These are phyloP conservation scores for Nakazawaea ambrosiae DNA, from an alignment of 805 yeast genomes.

Conservation along the genomic window DNA sequence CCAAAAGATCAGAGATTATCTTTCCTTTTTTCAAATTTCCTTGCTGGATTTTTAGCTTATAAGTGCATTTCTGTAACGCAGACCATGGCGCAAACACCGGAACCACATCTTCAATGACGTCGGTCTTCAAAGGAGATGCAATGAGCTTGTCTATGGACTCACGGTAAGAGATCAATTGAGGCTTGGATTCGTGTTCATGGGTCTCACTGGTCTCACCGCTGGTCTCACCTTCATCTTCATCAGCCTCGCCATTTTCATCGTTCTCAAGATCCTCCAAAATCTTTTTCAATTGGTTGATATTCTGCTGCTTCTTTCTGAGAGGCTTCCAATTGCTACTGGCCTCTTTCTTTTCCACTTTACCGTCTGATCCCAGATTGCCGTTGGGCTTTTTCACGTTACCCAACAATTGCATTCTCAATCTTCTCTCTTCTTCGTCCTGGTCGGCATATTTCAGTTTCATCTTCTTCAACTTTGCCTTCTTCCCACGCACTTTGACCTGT, in stretches of 20 bases:
- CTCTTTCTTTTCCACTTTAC: constrained; percentile 4
- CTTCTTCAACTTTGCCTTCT: constrained; percentile 76
- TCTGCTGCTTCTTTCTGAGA: constrained; percentile 21
- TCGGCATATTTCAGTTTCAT: constrained; percentile 78
- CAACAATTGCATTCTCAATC: constrained; percentile 65
- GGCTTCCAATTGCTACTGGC: constrained; percentile 7
- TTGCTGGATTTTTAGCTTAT: constrained; percentile 78
- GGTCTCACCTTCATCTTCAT: constrained; percentile 15
- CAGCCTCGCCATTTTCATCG: constrained; percentile 12
- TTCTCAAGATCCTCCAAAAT: constrained; percentile 23
- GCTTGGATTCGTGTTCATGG: too few relatives aligned
- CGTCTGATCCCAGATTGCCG: background rate
- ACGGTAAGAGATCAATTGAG: constrained; percentile 20
- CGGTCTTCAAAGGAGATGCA: constrained; percentile 39
- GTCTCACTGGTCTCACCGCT: constrained; percentile 30
- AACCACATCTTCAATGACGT: constrained; percentile 53
- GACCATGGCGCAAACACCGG: constrained; percentile 95
- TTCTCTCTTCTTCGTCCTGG: constrained; percentile 87
- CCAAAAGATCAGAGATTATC: constrained; percentile 62
- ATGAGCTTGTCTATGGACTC: constrained; percentile 24
- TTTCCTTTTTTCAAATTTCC: constrained; percentile 84
- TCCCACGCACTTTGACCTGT: constrained; percentile 62
- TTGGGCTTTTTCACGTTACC: constrained; percentile 66
- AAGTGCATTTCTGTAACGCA: constrained; percentile 64
- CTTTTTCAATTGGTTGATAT: constrained; percentile 23